Percentiles rank a stretch among this genome's conserved stretches.
phyloP scores from a whole-genome alignment of 2,329 filamentous ascomycete species.

The Colletotrichum lentis region DNA sequence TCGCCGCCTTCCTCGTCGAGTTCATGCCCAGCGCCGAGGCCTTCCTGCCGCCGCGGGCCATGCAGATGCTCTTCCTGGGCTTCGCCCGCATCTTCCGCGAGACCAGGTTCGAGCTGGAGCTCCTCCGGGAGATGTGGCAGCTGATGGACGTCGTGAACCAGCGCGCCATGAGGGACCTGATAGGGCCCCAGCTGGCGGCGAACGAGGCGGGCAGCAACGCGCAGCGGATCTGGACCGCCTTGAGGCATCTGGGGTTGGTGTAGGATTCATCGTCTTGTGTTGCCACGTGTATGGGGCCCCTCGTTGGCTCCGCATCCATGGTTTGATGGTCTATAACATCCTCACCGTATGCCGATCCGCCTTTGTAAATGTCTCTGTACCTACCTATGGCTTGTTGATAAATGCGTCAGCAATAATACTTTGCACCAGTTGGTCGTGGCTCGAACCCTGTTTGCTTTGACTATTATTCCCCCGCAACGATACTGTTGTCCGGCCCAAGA shows the following conservation, averaged over 20 bases:
- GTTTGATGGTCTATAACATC: neutral
- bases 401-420: neutral
- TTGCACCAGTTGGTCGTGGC: neutral
- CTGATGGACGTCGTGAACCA: slow-evolving; percentile 29
- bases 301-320: too few relatives aligned
- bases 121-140: slow-evolving; percentile 35
- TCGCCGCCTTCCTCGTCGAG: slow-evolving; percentile 42
- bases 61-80: slow-evolving; percentile 31
- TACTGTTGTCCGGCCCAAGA: neutral
- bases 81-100: slow-evolving; percentile 34
- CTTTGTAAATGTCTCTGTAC: neutral
- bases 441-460: too few relatives aligned
- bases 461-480: too few relatives aligned
- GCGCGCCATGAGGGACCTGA: slow-evolving; percentile 7
- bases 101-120: slow-evolving; percentile 17
- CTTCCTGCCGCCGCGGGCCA: slow-evolving; percentile 16
- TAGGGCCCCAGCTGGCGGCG: slow-evolving; percentile 27
- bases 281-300: too few relatives aligned
- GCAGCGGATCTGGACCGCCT: slow-evolving; percentile 27
- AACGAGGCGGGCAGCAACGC: slow-evolving; percentile 29
- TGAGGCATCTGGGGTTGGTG: slow-evolving; percentile 32
- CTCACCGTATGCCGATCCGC: too few relatives aligned
- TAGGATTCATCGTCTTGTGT: neutral
- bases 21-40: slow-evolving; percentile 39
- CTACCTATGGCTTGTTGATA: neutral